Evolutionary conservation across 495 filamentous ascomycete species (phyloP).

Genomic region (Daldinia childiae): DNA sequence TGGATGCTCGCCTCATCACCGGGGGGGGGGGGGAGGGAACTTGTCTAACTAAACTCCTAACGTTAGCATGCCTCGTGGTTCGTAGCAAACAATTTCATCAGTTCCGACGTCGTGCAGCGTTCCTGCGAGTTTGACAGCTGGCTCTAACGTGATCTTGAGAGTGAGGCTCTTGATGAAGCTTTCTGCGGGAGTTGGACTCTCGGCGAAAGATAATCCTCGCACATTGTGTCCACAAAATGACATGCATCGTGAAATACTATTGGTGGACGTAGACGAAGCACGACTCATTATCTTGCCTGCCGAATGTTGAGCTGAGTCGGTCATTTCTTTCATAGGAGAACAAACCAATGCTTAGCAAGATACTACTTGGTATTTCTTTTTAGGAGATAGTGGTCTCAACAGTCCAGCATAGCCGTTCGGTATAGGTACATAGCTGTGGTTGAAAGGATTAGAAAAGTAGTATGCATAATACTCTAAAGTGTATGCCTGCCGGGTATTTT

Average conservation of each 20-base stretch:
- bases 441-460: not conserved
- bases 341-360: constrained; percentile 9
- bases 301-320: constrained; percentile 16
- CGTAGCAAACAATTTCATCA: constrained; percentile 38
- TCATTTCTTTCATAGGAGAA: constrained; percentile 30
- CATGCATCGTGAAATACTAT: constrained; percentile 2
- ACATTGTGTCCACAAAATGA: constrained; percentile 5
- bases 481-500: not conserved
- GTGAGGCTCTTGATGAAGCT: constrained; percentile 18
- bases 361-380: too few species aligned
- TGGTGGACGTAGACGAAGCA: constrained; percentile 15
- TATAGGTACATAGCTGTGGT: not conserved
- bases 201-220: not conserved
- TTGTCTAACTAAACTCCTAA: constrained; percentile 11
- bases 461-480: not conserved
- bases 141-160: constrained; percentile 8
- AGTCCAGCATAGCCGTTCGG: not conserved
- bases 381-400: too few species aligned
- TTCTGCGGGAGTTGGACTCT: constrained; percentile 2
- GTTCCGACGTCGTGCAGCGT: constrained; percentile 44
- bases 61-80: constrained; percentile 32
- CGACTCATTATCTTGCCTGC: constrained; percentile 25
- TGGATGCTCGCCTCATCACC: constrained; percentile 15
- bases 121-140: constrained; percentile 48
- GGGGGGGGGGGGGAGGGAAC: too few species aligned